These are phyloP conservation scores for Aspergillus costaricaensis DNA, from an alignment of 2,329 filamentous ascomycete genomes.

Conservation along the genomic window DNA sequence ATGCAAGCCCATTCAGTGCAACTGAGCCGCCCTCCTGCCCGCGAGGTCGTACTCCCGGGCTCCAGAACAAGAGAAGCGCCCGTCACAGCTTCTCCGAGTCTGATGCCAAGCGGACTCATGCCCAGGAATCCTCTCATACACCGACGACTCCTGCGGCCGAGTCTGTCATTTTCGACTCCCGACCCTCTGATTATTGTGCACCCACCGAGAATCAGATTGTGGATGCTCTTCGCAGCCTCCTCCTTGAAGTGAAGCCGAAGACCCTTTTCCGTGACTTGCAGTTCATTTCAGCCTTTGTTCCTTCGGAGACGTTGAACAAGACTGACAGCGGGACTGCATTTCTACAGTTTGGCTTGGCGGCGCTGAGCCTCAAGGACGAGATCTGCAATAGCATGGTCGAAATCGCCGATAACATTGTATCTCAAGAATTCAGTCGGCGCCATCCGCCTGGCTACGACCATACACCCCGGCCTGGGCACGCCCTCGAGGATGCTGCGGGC, in stretches of 20 bases:
- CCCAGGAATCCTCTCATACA: constrained; percentile 22
- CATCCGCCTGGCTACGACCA: constrained; percentile 36
- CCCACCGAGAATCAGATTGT: constrained; percentile 65
- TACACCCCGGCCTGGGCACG: constrained; percentile 32
- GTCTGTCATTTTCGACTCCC: constrained; percentile 36
- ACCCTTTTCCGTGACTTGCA: constrained; percentile 81
- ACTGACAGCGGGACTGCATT: constrained; percentile 73
- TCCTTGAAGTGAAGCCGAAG: constrained; percentile 71
- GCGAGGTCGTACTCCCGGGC: constrained; percentile 11
- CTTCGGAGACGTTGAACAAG: constrained; percentile 59
- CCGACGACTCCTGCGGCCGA: constrained; percentile 30
- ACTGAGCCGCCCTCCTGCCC: constrained; percentile 5
- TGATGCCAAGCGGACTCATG: constrained; percentile 15
- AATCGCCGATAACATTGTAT: constrained; percentile 69
- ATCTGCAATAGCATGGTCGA: constrained; percentile 83
- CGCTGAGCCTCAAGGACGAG: constrained; percentile 84
- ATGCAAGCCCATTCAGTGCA: constrained; percentile 12
- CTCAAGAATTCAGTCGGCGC: constrained; percentile 51
- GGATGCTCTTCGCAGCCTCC: constrained; percentile 66
- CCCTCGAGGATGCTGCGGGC: constrained; percentile 72
- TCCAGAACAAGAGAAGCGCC: constrained; percentile 19
- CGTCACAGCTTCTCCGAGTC: constrained; percentile 38
- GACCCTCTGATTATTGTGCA: constrained; percentile 49
- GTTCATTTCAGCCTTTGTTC: constrained; percentile 65
- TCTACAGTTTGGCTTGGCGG: constrained; percentile 84